Evolutionary conservation across 768 basidiomycete species (phyloP).

Genomic region (Boletus tylopilopsis): DNA sequence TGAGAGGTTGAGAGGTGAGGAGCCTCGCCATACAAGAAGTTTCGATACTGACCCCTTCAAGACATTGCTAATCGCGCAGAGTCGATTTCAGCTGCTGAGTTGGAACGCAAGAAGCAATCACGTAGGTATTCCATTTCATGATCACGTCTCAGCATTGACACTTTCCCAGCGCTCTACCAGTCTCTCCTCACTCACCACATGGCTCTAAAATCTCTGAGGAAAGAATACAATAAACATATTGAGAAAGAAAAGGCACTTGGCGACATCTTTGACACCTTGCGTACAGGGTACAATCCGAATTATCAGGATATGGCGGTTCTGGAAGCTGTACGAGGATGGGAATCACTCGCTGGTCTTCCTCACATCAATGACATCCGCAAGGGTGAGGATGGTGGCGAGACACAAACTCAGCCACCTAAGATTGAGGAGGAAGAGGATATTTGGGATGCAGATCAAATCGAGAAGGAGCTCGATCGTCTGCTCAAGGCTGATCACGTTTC

Average conservation of each 20-base stretch:
- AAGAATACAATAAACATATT: conserved; percentile 66
- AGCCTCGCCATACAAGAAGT: background rate
- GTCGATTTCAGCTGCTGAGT: conserved; percentile 69
- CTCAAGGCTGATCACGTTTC: conserved; percentile 67
- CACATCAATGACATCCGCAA: conserved; percentile 69
- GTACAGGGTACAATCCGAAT: conserved; percentile 92
- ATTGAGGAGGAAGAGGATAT: conserved; percentile 48
- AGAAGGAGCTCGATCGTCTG: conserved; percentile 52
- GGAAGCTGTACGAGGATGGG: conserved; percentile 94
- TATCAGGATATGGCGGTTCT: conserved; percentile 99
- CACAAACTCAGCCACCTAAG: conserved; percentile 13
- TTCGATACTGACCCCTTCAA: conserved; percentile 27
- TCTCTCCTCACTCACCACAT: conserved; percentile 68
- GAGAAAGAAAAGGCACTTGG: conserved; percentile 75
- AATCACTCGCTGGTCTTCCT: conserved; percentile 64
- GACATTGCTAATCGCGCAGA: conserved; percentile 78
- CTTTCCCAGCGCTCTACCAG: conserved; percentile 67
- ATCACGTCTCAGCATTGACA: background rate
- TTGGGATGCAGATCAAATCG: conserved; percentile 59
- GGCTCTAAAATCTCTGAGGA: conserved; percentile 74
- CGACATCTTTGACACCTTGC: conserved; percentile 76
- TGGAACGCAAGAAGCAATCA: conserved; percentile 83
- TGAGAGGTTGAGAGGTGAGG: conserved; percentile 67
- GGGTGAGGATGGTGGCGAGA: conserved; percentile 36
- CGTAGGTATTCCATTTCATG: conserved; percentile 47